Conservation (phyloP, 2,329 filamentous ascomycete species). For the Sclerotinia sclerotiorum region DNA sequence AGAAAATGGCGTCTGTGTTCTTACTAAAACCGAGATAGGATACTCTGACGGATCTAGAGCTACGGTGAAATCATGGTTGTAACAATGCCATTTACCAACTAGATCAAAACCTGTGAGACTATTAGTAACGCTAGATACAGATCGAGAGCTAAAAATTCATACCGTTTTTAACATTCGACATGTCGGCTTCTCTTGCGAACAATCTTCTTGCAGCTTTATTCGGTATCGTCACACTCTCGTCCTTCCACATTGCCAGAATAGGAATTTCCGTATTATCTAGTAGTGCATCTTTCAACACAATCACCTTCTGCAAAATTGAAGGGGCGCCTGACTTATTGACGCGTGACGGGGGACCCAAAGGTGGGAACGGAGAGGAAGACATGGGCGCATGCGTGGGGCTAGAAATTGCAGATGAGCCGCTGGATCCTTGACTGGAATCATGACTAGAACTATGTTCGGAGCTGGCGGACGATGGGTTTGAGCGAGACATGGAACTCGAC, state of each 20-base stretch:
- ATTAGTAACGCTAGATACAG: neutral
- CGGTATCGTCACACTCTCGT: conserved; percentile 70
- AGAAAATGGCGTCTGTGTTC: conserved; percentile 59
- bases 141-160: neutral
- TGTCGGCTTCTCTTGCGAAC: conserved; percentile 47
- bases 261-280: conserved; percentile 74
- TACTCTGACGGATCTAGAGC: conserved; percentile 59
- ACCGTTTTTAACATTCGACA: conserved; percentile 46
- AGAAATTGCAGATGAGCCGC: conserved; percentile 43
- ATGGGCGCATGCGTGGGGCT: conserved; percentile 55
- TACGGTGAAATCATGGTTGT: conserved; percentile 64
- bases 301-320: conserved; percentile 70
- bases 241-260: conserved; percentile 78
- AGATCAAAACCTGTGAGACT: conserved; percentile 48
- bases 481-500: conserved; percentile 26
- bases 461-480: conserved; percentile 36
- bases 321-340: conserved; percentile 56
- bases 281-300: conserved; percentile 73
- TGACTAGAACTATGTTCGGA: conserved; percentile 34
- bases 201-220: conserved; percentile 58
- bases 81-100: conserved; percentile 60
- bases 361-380: conserved; percentile 62
- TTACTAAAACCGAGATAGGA: conserved; percentile 64
- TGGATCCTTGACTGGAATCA: conserved; percentile 31
- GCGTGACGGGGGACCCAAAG: conserved; percentile 62